Evolutionary conservation across 2,329 filamentous ascomycete species (phyloP).

Genomic region (Aspergillus alliaceus): DNA sequence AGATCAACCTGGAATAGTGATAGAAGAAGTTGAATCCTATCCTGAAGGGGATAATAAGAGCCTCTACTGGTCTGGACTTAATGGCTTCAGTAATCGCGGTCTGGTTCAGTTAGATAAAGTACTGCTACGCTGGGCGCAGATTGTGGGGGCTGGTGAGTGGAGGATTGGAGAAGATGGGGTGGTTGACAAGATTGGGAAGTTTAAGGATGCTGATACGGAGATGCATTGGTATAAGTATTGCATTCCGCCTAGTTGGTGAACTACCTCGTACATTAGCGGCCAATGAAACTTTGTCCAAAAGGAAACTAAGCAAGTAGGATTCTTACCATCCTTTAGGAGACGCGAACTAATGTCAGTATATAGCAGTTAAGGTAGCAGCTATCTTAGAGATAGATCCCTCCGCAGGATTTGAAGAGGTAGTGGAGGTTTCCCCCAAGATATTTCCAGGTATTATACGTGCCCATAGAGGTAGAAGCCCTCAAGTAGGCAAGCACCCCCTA

Average conservation of each 20-base stretch:
- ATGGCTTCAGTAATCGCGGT: neutral
- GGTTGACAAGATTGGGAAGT: neutral
- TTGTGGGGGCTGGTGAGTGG: neutral
- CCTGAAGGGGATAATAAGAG: neutral
- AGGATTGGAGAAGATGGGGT: conserved; percentile 6
- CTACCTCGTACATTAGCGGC: neutral
- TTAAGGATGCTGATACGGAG: conserved; percentile 1
- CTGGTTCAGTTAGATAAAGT: conserved; percentile 1
- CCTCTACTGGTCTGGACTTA: neutral
- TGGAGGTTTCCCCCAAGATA: no score
- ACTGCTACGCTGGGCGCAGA: neutral
- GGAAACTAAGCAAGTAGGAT: neutral
- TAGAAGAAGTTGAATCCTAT: neutral
- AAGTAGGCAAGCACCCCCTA: no score
- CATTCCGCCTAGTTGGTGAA: neutral
- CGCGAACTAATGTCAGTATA: no score
- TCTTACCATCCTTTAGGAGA: no score
- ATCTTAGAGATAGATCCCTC: no score
- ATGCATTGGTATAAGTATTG: conserved; percentile 7
- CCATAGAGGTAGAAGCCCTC: no score
- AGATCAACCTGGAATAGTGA: neutral
- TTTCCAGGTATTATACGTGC: no score
- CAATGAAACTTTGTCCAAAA: neutral
- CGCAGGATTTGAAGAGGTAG: no score
- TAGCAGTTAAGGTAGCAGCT: no score